Base-by-base conservation (phyloP, 2,329 filamentous ascomycete genomes). In the Pseudogymnoascus sp. region DNA sequence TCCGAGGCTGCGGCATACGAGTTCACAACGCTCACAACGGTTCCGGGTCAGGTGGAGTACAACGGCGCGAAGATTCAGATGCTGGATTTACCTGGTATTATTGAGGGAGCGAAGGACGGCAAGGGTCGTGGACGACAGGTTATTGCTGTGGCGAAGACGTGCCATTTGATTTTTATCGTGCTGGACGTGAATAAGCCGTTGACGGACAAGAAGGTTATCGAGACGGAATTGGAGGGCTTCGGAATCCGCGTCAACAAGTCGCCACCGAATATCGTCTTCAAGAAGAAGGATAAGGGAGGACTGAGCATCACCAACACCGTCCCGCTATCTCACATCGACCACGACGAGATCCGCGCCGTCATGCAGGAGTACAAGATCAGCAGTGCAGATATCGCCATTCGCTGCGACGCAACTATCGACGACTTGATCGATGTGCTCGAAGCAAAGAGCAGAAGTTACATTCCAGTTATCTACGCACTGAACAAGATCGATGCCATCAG, bases 401-500 rank as follows among this genome's bases (percentile, higher is more conserved):
- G 95, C 68, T 99, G 95, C 77, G 95, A 99, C 76, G 95, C 95
- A 63, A 99, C 95, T 1, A 87, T 99, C 67, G 95, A 99, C 77
- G 95, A 99, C 76, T 78, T 99, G 68, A 99, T 99, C 73, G 95
- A 99, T 76, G 79, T 99, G 19, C 84, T 99, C 53, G 95, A 99
- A 76, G 93, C 93, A 56, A 96, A 91, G 81, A 91, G 89, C 74
- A 85, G 95, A 76, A 92, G 90, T 74, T 99, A 99, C 75, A 97
- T 99, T 68, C 95, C 95, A n/a, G 95, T 97, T 67, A 91, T 99
- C 62, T 99, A 99, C 78, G 95, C 96, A 44, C 83, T 99, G 71
- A 99, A 99, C 84, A 99, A 99, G 81, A 99, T 99, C 70, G 95
- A 99, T 77, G 86, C 93, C 63, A 97, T 99, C 75, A 93, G 91